Percentiles rank a stretch among this genome's conserved stretches.
These are phyloP conservation scores for Lepidium campestre DNA, from an alignment of 441 rosid genomes.

Conservation along the genomic window DNA sequence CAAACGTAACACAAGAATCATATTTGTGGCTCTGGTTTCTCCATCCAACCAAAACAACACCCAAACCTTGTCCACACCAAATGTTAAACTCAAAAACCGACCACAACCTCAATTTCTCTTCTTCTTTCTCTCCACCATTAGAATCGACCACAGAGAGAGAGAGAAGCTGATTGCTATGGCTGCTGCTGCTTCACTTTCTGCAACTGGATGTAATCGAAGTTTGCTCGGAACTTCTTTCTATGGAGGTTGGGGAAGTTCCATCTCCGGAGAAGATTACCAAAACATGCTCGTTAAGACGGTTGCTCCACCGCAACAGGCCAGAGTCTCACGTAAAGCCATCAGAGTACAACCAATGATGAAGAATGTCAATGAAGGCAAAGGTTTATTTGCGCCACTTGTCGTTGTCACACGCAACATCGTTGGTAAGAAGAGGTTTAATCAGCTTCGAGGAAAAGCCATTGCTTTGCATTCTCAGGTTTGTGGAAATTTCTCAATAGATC, in stretches of 20 bases:
- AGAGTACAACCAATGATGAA: slow-evolving; percentile 66
- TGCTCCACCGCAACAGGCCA: slow-evolving; percentile 29
- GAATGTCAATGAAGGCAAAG: slow-evolving; percentile 93
- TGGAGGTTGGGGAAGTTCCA: slow-evolving; percentile 47
- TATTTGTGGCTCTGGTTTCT: slow-evolving; percentile 19
- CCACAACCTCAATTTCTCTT: slow-evolving; percentile 12
- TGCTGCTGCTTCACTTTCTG: slow-evolving; percentile 47
- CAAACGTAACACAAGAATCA: neutral
- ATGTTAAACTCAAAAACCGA: neutral
- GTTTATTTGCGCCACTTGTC: slow-evolving; percentile 75
- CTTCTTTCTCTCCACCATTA: neutral
- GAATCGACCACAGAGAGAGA: neutral
- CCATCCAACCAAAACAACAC: slow-evolving; percentile 21
- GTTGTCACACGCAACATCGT: slow-evolving; percentile 63
- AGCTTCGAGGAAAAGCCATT: slow-evolving; percentile 94
- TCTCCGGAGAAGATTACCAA: slow-evolving; percentile 50
- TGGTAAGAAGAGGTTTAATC: slow-evolving; percentile 86
- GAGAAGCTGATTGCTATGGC: slow-evolving; percentile 39
- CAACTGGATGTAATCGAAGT: slow-evolving; percentile 35
- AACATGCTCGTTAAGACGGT: slow-evolving; percentile 34
- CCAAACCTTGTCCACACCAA: slow-evolving; percentile 26
- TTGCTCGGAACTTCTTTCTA: slow-evolving; percentile 39
- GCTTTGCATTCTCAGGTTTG: slow-evolving; percentile 87
- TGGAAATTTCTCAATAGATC: no score
- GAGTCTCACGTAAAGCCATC: slow-evolving; percentile 41